Percentiles rank a stretch among this genome's conserved stretches.
Conservation (phyloP, 805 yeast species). For the Dipodascus geniculatus region DNA sequence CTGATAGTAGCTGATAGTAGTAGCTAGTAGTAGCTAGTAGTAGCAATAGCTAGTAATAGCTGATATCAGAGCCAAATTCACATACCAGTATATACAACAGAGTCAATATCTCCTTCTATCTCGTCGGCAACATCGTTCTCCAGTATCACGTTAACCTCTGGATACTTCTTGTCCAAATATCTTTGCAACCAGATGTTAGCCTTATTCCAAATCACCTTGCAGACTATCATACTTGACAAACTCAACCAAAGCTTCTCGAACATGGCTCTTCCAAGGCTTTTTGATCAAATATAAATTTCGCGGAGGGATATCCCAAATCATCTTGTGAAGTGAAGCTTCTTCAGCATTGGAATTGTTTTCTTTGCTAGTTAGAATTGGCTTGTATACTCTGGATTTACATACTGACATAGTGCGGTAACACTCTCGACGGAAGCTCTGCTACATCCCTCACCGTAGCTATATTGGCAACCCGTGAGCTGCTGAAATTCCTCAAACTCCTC, state of each 20-base stretch:
- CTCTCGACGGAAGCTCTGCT: conserved; percentile 6
- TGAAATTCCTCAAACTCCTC: not conserved
- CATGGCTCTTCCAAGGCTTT: conserved; percentile 67
- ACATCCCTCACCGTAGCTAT: not conserved
- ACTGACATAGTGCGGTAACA: conserved; percentile 8
- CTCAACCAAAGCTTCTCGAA: conserved; percentile 50
- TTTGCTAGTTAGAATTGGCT: too few relatives aligned
- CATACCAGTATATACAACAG: conserved; percentile 9
- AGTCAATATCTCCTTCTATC: conserved; percentile 24
- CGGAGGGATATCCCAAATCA: conserved; percentile 63
- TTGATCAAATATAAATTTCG: conserved; percentile 70
- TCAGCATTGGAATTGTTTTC: not conserved
- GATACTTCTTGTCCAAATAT: conserved; percentile 50
- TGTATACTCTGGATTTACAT: too few relatives aligned
- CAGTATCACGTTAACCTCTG: conserved; percentile 66
- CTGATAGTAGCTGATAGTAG: too few relatives aligned
- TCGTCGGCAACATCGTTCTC: conserved; percentile 67
- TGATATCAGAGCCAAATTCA: too few relatives aligned
- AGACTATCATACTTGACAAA: conserved; percentile 39
- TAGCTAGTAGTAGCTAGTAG: too few relatives aligned
- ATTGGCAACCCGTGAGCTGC: not conserved
- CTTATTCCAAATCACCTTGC: not conserved
- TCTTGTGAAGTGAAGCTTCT: conserved; percentile 9
- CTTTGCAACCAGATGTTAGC: conserved; percentile 11
- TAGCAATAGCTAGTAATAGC: too few relatives aligned